Evolutionary conservation across 768 basidiomycete genomes (phyloP).

Genomic region (Obba rivulosa): DNA sequence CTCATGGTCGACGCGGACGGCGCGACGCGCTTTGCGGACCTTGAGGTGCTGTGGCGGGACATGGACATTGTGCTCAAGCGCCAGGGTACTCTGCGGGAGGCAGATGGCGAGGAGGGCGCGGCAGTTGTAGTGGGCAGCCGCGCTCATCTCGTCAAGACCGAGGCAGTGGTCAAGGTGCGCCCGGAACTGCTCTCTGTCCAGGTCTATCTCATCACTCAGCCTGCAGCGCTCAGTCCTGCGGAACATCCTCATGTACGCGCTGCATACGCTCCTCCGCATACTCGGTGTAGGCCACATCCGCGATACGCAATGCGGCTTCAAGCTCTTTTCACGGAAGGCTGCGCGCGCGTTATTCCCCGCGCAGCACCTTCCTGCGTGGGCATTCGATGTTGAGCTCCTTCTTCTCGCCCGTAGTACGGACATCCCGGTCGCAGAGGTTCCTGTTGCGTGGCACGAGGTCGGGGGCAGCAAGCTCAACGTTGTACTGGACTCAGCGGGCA

Average conservation of each 20-base stretch:
- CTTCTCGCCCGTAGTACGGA: conserved; percentile 73
- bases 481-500: conserved; percentile 77
- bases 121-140: conserved; percentile 79
- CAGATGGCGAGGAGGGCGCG: conserved; percentile 38
- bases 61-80: conserved; percentile 44
- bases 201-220: neutral
- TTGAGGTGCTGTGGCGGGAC: conserved; percentile 70
- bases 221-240: conserved; percentile 78
- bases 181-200: neutral
- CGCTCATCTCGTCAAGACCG: conserved; percentile 88
- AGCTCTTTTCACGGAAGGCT: conserved; percentile 82
- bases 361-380: conserved; percentile 89
- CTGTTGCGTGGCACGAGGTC: conserved; percentile 92
- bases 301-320: conserved; percentile 98
- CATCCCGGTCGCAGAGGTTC: conserved; percentile 81
- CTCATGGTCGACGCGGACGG: conserved; percentile 96
- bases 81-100: conserved; percentile 26
- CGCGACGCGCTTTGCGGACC: conserved; percentile 81
- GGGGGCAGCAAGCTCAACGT: conserved; percentile 89
- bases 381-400: conserved; percentile 93
- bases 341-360: conserved; percentile 80
- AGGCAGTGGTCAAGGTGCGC: conserved; percentile 87
- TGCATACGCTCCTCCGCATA: conserved; percentile 84
- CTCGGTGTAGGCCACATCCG: conserved; percentile 88
- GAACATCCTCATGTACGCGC: conserved; percentile 90